Percentiles rank a stretch among this genome's conserved stretches.
These are phyloP conservation scores for Hyaloperonospora brassicae DNA, from an alignment of 352 stramenopile species.

Conservation along the genomic window DNA sequence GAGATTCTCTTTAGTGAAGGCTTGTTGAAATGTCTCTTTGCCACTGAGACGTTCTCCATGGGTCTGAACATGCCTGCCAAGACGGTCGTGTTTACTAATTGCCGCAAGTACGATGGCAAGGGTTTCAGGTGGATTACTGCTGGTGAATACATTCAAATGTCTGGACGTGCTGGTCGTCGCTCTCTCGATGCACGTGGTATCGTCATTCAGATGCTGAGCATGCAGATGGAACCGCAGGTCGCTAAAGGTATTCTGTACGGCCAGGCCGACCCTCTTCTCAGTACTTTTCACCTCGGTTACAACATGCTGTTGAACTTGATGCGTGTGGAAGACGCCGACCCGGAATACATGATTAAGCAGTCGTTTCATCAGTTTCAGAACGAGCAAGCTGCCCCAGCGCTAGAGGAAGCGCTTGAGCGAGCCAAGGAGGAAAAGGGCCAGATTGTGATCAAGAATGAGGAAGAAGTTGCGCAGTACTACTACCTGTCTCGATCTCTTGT, in stretches of 20 bases:
- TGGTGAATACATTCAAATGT: slow-evolving; percentile 95
- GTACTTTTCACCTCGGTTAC: slow-evolving; percentile 96
- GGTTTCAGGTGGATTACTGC: slow-evolving; percentile 94
- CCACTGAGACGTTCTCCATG: slow-evolving; percentile 97
- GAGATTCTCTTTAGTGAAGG: slow-evolving; percentile 89
- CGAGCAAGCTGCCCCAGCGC: slow-evolving; percentile 62
- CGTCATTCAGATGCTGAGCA: slow-evolving; percentile 98
- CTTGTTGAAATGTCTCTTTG: slow-evolving; percentile 98
- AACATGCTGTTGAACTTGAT: slow-evolving; percentile 99
- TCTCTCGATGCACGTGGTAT: slow-evolving; percentile 97
- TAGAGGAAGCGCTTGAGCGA: slow-evolving; percentile 75
- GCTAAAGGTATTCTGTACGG: slow-evolving; percentile 92
- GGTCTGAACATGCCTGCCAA: slow-evolving; percentile 99
- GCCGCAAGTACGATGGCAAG: slow-evolving; percentile 93
- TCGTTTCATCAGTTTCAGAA: slow-evolving; percentile 96
- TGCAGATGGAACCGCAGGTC: slow-evolving; percentile 97
- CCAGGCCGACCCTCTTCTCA: slow-evolving; percentile 58
- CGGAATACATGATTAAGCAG: slow-evolving; percentile 96
- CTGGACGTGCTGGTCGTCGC: slow-evolving; percentile 92
- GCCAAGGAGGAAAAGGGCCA: slow-evolving; percentile 77
- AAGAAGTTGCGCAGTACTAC: slow-evolving; percentile 84
- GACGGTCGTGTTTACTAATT: slow-evolving; percentile 98
- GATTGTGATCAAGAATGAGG: slow-evolving; percentile 87
- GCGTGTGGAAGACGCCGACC: slow-evolving; percentile 93
- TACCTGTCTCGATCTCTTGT: slow-evolving; percentile 89